Base-by-base conservation (phyloP, 139 green algal species). In the Tetradesmus lagerheimii region DNA sequence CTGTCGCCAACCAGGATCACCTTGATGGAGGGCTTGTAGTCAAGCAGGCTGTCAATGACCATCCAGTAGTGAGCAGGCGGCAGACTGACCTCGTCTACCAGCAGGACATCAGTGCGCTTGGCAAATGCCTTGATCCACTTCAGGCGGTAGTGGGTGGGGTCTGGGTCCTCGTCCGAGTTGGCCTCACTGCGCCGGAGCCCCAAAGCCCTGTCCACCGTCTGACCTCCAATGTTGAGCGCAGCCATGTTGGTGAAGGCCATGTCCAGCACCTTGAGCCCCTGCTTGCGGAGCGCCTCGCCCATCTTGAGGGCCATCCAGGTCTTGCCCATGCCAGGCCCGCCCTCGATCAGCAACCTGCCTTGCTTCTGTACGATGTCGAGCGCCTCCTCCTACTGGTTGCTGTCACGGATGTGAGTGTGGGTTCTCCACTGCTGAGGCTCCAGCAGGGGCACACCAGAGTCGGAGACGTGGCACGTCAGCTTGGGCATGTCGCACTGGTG, bases 1-100 rank as follows among this genome's bases (percentile, higher is more conserved):
- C 31, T 43, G 75, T 82, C 75, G 37, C 75, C 75, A 23, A 82
- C 75, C 75, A 82, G 75, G 37, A 82, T 23, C 35, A 82, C 35
- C 35, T 45, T 43, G 16, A 82, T 43, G 75, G 15, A 29, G 35
- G 75, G 75, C 35, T 82, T 43, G 75, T 50, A 82, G 11, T 0
- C 5, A 0, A 43, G 75, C 75, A 82, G 37, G n/a, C 16, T 27
- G 11, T 82, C 75, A 14, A 82, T n/a, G 37, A 43, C 3, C 35
- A 15, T 8, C 35, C 35, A 45, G 1, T 43, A 1, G 75, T 43
- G n/a, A 11, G 15, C 75, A 23, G 2, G 75, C 35, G 23, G 15
- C 35, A 82, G 75, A 18, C 35, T 50, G 75, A 82, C 16, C 75
- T 82, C 75, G 37, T 82, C 31, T 29, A 50, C 75, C 75, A 82